Evolutionary conservation across 805 yeast species (phyloP).

Genomic region (Teunomyces panamensis): DNA sequence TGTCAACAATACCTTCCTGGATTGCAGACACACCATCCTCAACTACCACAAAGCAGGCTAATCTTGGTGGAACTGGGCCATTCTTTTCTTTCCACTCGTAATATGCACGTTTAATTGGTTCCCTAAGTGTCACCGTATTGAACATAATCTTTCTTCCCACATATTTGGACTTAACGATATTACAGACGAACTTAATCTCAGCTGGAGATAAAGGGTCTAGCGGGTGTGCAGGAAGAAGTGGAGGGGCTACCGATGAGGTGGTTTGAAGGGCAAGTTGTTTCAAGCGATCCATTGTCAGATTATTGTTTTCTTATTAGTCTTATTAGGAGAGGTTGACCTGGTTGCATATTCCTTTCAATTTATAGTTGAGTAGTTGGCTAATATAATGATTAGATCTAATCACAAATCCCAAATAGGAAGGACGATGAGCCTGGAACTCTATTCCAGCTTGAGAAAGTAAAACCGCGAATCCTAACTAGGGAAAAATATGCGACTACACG

Average conservation of each 20-base stretch:
- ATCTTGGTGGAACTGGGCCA: constrained; percentile 64
- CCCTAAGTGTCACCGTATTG: constrained; percentile 69
- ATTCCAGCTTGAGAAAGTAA: background rate
- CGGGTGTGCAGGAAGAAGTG: constrained; percentile 60
- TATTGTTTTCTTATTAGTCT: background rate
- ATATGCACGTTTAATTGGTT: constrained; percentile 64
- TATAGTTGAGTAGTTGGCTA: background rate
- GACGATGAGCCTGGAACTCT: constrained; percentile 2
- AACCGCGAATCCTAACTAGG: constrained; percentile 1
- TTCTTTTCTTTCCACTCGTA: constrained; percentile 61
- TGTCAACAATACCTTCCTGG: constrained; percentile 68
- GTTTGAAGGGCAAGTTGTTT: constrained; percentile 62
- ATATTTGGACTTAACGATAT: constrained; percentile 48
- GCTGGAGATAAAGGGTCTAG: constrained; percentile 66
- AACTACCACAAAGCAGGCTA: constrained; percentile 63
- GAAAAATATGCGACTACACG: background rate
- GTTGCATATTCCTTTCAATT: background rate
- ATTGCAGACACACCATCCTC: constrained; percentile 59
- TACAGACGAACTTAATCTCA: constrained; percentile 61
- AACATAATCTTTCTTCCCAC: constrained; percentile 48
- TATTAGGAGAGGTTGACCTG: background rate
- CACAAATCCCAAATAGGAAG: constrained; percentile 2
- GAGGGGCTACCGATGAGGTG: constrained; percentile 52
- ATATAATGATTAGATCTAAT: background rate
- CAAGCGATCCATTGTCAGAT: constrained; percentile 54